Evolutionary conservation across 2,329 filamentous ascomycete genomes (phyloP).

Genomic region (Fusarium dlaminii): DNA sequence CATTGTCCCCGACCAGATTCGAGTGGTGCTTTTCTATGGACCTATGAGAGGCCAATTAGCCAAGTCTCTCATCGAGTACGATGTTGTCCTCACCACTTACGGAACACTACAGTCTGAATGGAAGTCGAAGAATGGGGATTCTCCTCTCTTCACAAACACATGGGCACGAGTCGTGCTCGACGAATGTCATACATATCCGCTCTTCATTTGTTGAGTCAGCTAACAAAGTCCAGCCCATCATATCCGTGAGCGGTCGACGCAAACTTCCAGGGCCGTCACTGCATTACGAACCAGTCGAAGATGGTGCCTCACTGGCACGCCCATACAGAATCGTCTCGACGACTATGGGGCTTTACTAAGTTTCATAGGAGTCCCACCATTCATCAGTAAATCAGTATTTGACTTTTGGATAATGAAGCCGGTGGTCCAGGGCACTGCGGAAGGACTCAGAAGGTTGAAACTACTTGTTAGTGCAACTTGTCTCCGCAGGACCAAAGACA

Average conservation of each 20-base stretch:
- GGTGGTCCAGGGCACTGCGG: accelerated
- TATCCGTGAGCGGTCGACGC: not conserved
- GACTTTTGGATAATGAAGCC: not conserved
- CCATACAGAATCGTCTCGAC: not conserved
- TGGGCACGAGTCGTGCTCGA: not conserved
- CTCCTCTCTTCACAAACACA: not conserved
- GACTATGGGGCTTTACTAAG: not conserved
- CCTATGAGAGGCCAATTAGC: not conserved
- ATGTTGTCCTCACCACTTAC: not conserved
- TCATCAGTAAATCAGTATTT: not conserved
- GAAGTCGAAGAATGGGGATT: not conserved
- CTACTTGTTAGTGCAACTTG: not conserved
- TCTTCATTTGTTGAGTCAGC: accelerated
- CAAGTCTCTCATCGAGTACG: not conserved
- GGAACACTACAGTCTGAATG: not conserved
- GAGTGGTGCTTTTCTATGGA: not conserved
- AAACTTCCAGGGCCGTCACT: not conserved
- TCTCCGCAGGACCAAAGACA: not conserved
- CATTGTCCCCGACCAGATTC: not conserved
- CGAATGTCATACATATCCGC: not conserved
- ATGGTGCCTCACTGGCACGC: not conserved
- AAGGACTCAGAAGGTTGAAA: not conserved
- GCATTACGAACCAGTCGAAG: not conserved
- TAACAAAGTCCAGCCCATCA: not conserved
- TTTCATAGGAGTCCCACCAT: not conserved